Conservation (phyloP, 805 yeast species). For the Wickerhamiella shivajii region DNA sequence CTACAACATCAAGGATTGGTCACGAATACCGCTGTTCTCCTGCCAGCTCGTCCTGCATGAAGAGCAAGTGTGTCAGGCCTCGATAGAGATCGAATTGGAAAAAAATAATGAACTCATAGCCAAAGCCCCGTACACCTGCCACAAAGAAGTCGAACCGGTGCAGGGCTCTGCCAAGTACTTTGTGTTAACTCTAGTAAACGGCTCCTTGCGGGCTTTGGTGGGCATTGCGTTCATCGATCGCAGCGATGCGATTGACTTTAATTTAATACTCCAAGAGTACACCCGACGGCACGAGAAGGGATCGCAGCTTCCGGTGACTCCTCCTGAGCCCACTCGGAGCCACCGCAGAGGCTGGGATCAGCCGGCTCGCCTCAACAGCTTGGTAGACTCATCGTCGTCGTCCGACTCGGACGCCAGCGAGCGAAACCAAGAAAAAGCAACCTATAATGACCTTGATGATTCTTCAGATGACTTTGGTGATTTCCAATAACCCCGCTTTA, state of each 20-base stretch:
- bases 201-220: constrained; percentile 25
- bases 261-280: constrained; percentile 26
- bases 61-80: not conserved
- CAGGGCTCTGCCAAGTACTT: constrained; percentile 25
- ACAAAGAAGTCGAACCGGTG: constrained; percentile 23
- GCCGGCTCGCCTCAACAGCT: too few relatives aligned
- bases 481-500: constrained; percentile 14
- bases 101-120: constrained; percentile 27
- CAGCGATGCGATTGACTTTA: constrained; percentile 26
- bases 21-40: constrained; percentile 6
- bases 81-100: constrained; percentile 20
- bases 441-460: too few relatives aligned
- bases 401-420: not conserved
- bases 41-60: constrained; percentile 3
- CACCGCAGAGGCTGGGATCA: too few relatives aligned
- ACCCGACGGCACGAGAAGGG: constrained; percentile 4
- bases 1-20: constrained; percentile 6
- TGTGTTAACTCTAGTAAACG: constrained; percentile 24
- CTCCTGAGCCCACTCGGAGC: too few relatives aligned
- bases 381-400: too few relatives aligned
- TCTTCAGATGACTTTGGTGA: constrained; percentile 28
- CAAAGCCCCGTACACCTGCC: constrained; percentile 22
- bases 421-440: too few relatives aligned
- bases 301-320: too few relatives aligned
- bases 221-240: constrained; percentile 30